Percentiles rank a stretch among this genome's conserved stretches.
These are phyloP conservation scores for Globisporangium yorkense DNA, from an alignment of 352 stramenopile genomes.

Conservation along the genomic window DNA sequence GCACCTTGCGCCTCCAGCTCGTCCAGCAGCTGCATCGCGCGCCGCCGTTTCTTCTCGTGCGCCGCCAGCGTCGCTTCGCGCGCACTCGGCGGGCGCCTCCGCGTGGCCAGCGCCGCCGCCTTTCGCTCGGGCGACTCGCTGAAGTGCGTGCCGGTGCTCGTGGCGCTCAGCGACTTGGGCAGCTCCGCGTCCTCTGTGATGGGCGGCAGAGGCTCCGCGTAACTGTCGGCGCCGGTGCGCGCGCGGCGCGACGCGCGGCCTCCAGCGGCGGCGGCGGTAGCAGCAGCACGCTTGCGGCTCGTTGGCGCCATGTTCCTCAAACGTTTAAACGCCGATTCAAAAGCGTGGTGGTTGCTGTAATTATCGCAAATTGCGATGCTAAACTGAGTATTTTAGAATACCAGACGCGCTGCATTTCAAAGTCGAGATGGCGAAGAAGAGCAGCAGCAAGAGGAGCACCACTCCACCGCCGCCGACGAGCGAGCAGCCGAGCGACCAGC, in stretches of 20 bases:
- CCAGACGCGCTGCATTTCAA: too few species aligned
- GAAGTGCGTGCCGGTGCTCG: constrained; percentile 24
- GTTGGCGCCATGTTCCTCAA: constrained; percentile 10
- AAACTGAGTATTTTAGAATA: too few species aligned
- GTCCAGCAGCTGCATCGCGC: constrained; percentile 37
- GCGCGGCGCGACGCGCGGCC: constrained; percentile 18
- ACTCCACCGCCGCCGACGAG: not conserved
- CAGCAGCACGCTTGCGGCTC: constrained; percentile 16
- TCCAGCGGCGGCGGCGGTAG: not conserved
- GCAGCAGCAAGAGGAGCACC: constrained; percentile 4
- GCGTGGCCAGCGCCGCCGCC: constrained; percentile 3
- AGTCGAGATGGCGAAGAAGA: not conserved
- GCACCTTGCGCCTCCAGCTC: constrained; percentile 62
- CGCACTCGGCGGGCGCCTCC: constrained; percentile 27
- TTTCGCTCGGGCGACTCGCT: constrained; percentile 27
- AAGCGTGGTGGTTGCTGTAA: too few species aligned
- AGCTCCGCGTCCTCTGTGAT: constrained; percentile 64
- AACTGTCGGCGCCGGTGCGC: constrained; percentile 9
- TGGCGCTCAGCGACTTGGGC: constrained; percentile 15
- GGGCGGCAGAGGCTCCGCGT: constrained; percentile 28
- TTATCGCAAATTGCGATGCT: too few species aligned
- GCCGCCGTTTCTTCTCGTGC: constrained; percentile 29
- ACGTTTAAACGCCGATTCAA: too few species aligned
- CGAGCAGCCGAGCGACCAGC: not conserved
- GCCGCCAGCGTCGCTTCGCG: constrained; percentile 7